Evolutionary conservation across 768 basidiomycete genomes (phyloP).

Genomic region (Cyclocybe aegerita): DNA sequence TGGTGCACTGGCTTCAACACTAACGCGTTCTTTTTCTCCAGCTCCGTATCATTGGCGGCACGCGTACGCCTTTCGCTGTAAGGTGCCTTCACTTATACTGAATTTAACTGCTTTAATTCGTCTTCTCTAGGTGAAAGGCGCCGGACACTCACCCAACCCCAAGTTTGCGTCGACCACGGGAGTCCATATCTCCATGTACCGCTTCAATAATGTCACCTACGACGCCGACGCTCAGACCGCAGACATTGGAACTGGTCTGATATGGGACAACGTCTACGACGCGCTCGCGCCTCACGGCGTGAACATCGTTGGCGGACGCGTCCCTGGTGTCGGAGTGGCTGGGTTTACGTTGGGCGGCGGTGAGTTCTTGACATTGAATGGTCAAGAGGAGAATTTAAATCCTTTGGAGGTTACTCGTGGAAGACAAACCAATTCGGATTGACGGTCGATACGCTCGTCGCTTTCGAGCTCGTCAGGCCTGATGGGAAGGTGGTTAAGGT

Average conservation of each 20-base stretch:
- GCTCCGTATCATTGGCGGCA: conserved; percentile 47
- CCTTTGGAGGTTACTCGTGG: conserved; percentile 56
- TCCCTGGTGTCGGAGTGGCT: conserved; percentile 57
- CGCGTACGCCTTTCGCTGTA: conserved; percentile 55
- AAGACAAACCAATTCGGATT: conserved; percentile 57
- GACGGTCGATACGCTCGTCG: conserved; percentile 47
- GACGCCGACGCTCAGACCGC: conserved; percentile 37
- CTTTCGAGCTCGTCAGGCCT: conserved; percentile 54
- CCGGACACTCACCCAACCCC: conserved; percentile 54
- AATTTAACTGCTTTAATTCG: no score
- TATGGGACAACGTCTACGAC: conserved; percentile 66
- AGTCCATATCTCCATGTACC: conserved; percentile 55
- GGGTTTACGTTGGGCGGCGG: conserved; percentile 62
- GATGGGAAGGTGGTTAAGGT: conserved; percentile 39
- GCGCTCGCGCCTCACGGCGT: conserved; percentile 48
- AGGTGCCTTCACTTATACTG: neutral
- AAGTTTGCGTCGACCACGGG: conserved; percentile 62
- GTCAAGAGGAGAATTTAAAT: conserved; percentile 29
- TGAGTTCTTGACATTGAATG: conserved; percentile 30
- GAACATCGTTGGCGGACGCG: conserved; percentile 59
- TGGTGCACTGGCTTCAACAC: neutral
- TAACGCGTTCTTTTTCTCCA: conserved; percentile 17
- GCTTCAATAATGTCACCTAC: conserved; percentile 46
- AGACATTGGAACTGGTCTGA: conserved; percentile 42
- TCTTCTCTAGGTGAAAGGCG: conserved; percentile 55